Evolutionary conservation across 202 grass and related monocot genomes (phyloP), one percentile per base, ranked within the genome.

Genomic region (Digitaria exilis): DNA sequence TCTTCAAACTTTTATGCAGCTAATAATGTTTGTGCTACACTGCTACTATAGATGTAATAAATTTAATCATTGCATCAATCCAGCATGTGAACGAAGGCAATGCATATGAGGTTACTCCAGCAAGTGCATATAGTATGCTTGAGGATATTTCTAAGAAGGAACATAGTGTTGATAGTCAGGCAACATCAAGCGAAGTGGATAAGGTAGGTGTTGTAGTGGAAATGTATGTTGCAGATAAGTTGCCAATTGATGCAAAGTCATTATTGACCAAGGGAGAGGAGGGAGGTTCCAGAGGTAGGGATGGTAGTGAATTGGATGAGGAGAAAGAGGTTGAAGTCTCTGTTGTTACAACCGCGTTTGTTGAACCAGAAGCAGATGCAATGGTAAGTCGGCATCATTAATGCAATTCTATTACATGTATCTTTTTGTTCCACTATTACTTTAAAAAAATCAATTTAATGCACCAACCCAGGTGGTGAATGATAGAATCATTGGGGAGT

Each of bases 351-450:
- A 37, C 7, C 7, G 35, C 7, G 35, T 37, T 4, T 37, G 35
- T 37, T 37, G 35, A 37, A 37, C 35, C 35, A 37, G 7, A 37
- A 37, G 35, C 3, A 5, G 7, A 6, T 37, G 35, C 49, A 16
- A 63, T 66, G 76, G 80, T 89, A 80, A 76, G 73, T 80, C 44
- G 69, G 44, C 56, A 32, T 95, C 29, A 18, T 80, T 37, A 37
- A 5, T 37, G 35, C 60, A 71, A 48, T 75, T 54, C 37, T 28
- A 4, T 65, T 65, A 56, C 80, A n/a, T 61, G 82, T 26, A 6
- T 6, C 35, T 37, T 0, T 4, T 81, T 63, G 46, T 80, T 45
- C 4, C 37, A 28, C 58, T 60, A 70, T 19, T 71, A 34, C 7
- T 48, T 81, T 18, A 42, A 25, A 82, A 68, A 19, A 73, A 54